These are phyloP conservation scores for Cyanidiococcus yangmingshanensis DNA, from an alignment of 23 red algal species.

Conservation along the genomic window DNA sequence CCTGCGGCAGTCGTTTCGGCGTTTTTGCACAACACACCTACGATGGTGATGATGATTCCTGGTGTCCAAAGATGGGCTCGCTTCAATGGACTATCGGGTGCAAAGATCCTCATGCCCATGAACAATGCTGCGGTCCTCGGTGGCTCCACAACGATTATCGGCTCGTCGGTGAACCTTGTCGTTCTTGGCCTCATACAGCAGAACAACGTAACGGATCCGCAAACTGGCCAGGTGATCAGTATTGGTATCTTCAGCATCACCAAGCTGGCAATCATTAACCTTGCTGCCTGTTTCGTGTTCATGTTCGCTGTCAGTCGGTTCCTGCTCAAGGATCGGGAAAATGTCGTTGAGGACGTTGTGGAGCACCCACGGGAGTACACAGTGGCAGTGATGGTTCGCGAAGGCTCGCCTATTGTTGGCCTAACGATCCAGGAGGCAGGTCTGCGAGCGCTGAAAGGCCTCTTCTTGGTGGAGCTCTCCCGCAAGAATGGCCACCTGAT, in stretches of 20 bases:
- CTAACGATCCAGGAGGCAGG: constrained; percentile 82
- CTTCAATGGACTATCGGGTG: constrained; percentile 43
- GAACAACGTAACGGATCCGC: constrained; percentile 30
- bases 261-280: constrained; percentile 41
- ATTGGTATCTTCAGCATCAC: constrained; percentile 70
- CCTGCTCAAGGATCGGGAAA: constrained; percentile 42
- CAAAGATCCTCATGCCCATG: constrained; percentile 83
- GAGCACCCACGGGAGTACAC: constrained; percentile 77
- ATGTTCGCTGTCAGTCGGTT: constrained; percentile 38
- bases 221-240: constrained; percentile 25
- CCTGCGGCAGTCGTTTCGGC: constrained; percentile 63
- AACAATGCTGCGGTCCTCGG: constrained; percentile 84
- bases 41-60: constrained; percentile 84
- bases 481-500: constrained; percentile 52
- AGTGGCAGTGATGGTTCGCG: constrained; percentile 56
- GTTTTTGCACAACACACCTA: constrained; percentile 88
- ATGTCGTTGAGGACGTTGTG: constrained; percentile 51
- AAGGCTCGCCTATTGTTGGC: constrained; percentile 62
- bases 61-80: constrained; percentile 68
- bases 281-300: constrained; percentile 45
- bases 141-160: constrained; percentile 61
- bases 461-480: constrained; percentile 72
- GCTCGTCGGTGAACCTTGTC: constrained; percentile 68
- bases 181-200: constrained; percentile 53
- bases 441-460: constrained; percentile 58